Percentiles rank a stretch among this genome's conserved stretches.
Conservation (phyloP, 23 red algal genomes). For the Agarophyton chilense region DNA sequence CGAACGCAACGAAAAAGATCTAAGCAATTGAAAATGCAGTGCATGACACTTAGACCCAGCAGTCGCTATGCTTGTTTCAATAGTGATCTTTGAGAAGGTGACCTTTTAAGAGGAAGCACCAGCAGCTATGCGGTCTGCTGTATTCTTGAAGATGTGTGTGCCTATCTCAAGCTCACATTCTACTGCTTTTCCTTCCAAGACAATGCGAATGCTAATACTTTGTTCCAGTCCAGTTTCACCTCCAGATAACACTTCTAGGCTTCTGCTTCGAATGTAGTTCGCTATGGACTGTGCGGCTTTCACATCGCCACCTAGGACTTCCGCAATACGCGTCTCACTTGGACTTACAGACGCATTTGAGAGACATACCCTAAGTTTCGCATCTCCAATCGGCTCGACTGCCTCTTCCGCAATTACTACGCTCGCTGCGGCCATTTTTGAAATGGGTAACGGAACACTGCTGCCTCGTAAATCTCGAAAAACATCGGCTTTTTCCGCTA, state of each 20-base stretch:
- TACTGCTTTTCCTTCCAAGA: conserved; percentile 24
- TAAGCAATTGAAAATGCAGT: too few species aligned
- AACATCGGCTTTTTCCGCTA: conserved; percentile 14
- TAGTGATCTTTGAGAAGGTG: too few species aligned
- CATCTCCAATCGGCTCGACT: conserved; percentile 48
- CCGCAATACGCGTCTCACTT: conserved; percentile 23
- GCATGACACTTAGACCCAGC: too few species aligned
- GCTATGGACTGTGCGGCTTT: conserved; percentile 16
- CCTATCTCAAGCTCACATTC: conserved; percentile 17
- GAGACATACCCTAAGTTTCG: conserved; percentile 28
- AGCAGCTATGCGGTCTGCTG: conserved; percentile 56
- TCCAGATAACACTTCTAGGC: background rate
- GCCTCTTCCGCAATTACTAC: conserved; percentile 41
- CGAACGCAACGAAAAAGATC: too few species aligned
- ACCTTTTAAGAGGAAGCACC: conserved; percentile 36
- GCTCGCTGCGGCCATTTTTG: background rate
- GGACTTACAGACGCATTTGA: conserved; percentile 34
- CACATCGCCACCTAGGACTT: conserved; percentile 39
- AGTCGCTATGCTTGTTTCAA: too few species aligned
- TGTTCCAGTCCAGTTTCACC: background rate
- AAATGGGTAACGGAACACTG: background rate
- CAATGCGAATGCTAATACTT: background rate
- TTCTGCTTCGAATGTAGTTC: conserved; percentile 35
- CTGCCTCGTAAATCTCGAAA: conserved; percentile 22
- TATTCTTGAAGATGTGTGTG: conserved; percentile 43